A percentile compares a stretch with the other conserved stretches of the same genome.
Evolutionary conservation across 2,329 filamentous ascomycete species (phyloP).

Genomic region (Cryphonectria carpinicola): DNA sequence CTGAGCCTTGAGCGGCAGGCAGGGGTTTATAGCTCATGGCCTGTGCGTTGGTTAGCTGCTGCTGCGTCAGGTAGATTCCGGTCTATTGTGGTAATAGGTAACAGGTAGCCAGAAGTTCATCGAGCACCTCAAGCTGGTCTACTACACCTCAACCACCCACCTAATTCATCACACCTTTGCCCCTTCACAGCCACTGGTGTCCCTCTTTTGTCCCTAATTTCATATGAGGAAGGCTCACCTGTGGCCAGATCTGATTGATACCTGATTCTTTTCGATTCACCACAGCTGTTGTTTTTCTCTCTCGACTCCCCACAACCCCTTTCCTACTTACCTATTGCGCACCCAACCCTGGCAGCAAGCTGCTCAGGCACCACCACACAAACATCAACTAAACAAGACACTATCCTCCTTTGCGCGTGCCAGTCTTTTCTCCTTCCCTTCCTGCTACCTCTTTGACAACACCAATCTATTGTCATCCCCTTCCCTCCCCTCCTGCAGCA

Average conservation of each 20-base stretch:
- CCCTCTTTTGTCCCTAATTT: conserved; percentile 15
- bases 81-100: conserved; percentile 24
- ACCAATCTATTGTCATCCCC: neutral
- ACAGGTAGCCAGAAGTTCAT: conserved; percentile 30
- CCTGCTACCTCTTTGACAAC: conserved; percentile 1
- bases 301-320: conserved; percentile 17
- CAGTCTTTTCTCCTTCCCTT: conserved; percentile 2
- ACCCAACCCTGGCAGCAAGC: conserved; percentile 23
- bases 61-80: conserved; percentile 24
- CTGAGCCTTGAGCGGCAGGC: neutral
- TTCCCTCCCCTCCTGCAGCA: neutral
- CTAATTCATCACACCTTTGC: conserved; percentile 17
- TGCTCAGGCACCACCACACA: conserved; percentile 13
- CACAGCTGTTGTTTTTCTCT: conserved; percentile 21
- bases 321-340: conserved; percentile 8
- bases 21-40: conserved; percentile 1
- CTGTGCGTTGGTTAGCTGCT: conserved; percentile 18
- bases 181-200: conserved; percentile 19
- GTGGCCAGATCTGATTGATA: conserved; percentile 21
- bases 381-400: conserved; percentile 22
- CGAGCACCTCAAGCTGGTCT: conserved; percentile 18
- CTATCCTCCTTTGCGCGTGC: neutral
- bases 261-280: conserved; percentile 14
- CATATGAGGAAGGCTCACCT: conserved; percentile 11
- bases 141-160: conserved; percentile 17